Evolutionary conservation across 2,329 filamentous ascomycete genomes (phyloP).

Genomic region (Alternaria triticina): DNA sequence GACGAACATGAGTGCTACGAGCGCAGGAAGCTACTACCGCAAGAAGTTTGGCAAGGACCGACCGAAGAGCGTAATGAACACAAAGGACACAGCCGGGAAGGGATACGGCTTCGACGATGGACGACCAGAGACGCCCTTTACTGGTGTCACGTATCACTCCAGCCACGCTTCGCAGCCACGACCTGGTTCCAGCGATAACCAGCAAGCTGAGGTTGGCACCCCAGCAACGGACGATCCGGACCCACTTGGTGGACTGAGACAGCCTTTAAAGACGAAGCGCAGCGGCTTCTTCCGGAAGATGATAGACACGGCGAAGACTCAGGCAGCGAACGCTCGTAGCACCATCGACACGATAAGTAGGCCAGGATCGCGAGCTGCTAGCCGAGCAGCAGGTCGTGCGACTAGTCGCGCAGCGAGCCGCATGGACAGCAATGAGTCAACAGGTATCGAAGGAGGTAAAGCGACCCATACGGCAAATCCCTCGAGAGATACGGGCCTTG

Average conservation of each 20-base stretch:
- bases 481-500: conserved; percentile 74
- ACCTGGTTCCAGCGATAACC: conserved; percentile 56
- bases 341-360: conserved; percentile 72
- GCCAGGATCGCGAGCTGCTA: conserved; percentile 46
- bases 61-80: conserved; percentile 70
- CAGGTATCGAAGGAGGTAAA: conserved; percentile 61
- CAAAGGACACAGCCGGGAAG: conserved; percentile 51
- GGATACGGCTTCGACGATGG: conserved; percentile 46
- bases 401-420: conserved; percentile 38
- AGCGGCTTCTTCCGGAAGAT: conserved; percentile 96
- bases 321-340: conserved; percentile 85
- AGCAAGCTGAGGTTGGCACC: conserved; percentile 59
- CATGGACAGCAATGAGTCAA: conserved; percentile 54
- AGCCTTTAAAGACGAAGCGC: conserved; percentile 74
- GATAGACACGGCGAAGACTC: conserved; percentile 90
- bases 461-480: conserved; percentile 42
- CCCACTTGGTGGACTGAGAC: conserved; percentile 76
- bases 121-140: conserved; percentile 64
- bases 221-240: conserved; percentile 67
- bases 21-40: conserved; percentile 88
- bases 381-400: conserved; percentile 52
- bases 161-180: conserved; percentile 71
- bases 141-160: conserved; percentile 87
- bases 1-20: conserved; percentile 89
- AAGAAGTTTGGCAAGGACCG: conserved; percentile 64